A percentile compares a stretch with the other conserved stretches of the same genome.
Conservation (phyloP, 108 stramenopile genomes). For the Pinguiococcus pyrenoidosus region DNA sequence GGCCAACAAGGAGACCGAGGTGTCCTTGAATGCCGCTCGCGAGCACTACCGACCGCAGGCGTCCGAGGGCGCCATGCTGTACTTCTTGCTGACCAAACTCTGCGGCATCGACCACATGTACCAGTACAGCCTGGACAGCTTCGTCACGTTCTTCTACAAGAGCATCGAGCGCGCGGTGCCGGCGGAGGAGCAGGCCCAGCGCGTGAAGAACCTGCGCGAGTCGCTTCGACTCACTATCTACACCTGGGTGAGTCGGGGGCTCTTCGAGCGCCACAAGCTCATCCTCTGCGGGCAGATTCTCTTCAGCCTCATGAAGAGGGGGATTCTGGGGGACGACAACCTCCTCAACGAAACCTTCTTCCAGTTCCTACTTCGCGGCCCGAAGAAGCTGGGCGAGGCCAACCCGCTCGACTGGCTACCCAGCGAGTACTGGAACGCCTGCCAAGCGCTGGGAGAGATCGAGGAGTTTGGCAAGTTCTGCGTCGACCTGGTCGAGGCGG, state of each 20-base stretch:
- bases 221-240: conserved; percentile 68
- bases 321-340: conserved; percentile 51
- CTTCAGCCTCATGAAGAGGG: conserved; percentile 73
- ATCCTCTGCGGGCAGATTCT: conserved; percentile 72
- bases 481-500: conserved; percentile 65
- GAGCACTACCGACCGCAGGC: conserved; percentile 70
- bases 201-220: conserved; percentile 55
- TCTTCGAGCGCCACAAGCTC: conserved; percentile 76
- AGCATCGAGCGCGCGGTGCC: conserved; percentile 51
- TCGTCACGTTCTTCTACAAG: conserved; percentile 69
- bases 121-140: conserved; percentile 75
- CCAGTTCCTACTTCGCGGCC: conserved; percentile 63
- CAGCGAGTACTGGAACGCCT: conserved; percentile 50
- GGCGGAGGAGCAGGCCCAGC: conserved; percentile 41
- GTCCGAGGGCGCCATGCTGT: conserved; percentile 80
- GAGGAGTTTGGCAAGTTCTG: conserved; percentile 66
- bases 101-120: conserved; percentile 76
- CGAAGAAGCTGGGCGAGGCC: conserved; percentile 45
- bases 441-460: conserved; percentile 51
- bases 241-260: conserved; percentile 71
- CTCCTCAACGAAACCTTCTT: conserved; percentile 55
- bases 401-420: conserved; percentile 66
- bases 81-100: conserved; percentile 74
- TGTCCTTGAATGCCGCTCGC: conserved; percentile 59
- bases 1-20: conserved; percentile 56